Evolutionary conservation across 257 asterid species (phyloP).

Genomic region (Nicotiana tabacum): DNA sequence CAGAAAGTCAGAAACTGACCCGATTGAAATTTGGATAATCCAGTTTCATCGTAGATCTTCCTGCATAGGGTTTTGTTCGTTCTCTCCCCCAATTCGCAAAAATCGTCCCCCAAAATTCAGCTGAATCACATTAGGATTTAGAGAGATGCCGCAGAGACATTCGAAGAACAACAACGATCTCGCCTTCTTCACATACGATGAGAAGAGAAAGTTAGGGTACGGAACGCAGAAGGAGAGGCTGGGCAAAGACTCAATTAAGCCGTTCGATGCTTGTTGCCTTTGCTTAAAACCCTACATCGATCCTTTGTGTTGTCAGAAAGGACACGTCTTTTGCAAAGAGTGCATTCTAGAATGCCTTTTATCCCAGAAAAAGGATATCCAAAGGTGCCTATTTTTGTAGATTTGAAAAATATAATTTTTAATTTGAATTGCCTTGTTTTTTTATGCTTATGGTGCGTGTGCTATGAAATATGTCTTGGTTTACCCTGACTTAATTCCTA

Average conservation of each 20-base stretch:
- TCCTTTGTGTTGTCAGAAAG: constrained; percentile 81
- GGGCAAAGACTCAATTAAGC: constrained; percentile 86
- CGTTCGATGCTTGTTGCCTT: constrained; percentile 84
- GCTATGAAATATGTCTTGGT: background rate
- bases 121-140: background rate
- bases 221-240: constrained; percentile 95
- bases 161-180: constrained; percentile 97
- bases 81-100: background rate
- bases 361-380: constrained; percentile 86
- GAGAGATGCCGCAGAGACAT: constrained; percentile 90
- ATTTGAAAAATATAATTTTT: background rate
- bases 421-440: background rate
- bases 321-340: constrained; percentile 88
- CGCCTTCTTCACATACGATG: constrained; percentile 93
- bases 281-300: constrained; percentile 90
- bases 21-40: background rate
- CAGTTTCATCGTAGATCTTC: background rate
- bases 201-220: constrained; percentile 93
- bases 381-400: constrained; percentile 38
- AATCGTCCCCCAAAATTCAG: background rate
- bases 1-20: background rate
- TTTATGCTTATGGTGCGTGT: background rate
- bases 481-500: background rate
- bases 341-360: constrained; percentile 86
- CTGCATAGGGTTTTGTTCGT: background rate